Evolutionary conservation across 164 flowering plant genomes (phyloP), one percentile per base, ranked within the genome.

Genomic region (Houttuynia cordata): DNA sequence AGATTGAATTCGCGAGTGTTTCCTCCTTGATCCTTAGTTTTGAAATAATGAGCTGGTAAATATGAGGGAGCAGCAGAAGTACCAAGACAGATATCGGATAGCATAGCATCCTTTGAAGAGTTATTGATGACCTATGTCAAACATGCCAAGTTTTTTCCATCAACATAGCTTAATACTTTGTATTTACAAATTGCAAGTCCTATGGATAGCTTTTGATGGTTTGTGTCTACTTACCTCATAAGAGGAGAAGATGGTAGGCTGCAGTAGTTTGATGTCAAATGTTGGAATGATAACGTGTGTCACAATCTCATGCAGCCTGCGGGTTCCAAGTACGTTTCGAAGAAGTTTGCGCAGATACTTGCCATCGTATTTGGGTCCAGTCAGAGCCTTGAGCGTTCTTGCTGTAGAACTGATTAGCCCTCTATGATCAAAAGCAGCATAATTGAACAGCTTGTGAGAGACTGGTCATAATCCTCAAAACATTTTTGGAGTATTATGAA

Each of bases 351-450:
- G 71, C 7, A 68, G 24, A 47, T 62, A 57, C 51, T 62, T 63
- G 7, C 71, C 71, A 47, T 63, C 61, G 37, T 68, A 68, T 53
- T 68, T 63, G 40, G n/a, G 71, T 9, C 71, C 67, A 8, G 20
- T 25, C 10, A 63, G 30, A 0, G 59, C 62, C 34, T 51, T 53
- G 4, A 54, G 24, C 47, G 56, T 12, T 8, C 47, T 63, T 17
- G 30, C 7, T 13, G 65, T 15, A 17, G 66, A 41, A 23, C 65
- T 64, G 56, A 75, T 63, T n/a, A 54, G 67, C 1, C 76, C 76
- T 4, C 80, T 70, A 45, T 14, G 9, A 1, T n/a, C 21, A 7
- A 52, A 52, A 17, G 9, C 17, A 42, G 49, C 49, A 42, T n/a
- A n/a, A n/a, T n/a, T n/a, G n/a, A n/a, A n/a, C n/a, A n/a, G n/a